These are phyloP conservation scores for Cladorrhinum samala DNA, from an alignment of 495 filamentous ascomycete species.

Conservation along the genomic window DNA sequence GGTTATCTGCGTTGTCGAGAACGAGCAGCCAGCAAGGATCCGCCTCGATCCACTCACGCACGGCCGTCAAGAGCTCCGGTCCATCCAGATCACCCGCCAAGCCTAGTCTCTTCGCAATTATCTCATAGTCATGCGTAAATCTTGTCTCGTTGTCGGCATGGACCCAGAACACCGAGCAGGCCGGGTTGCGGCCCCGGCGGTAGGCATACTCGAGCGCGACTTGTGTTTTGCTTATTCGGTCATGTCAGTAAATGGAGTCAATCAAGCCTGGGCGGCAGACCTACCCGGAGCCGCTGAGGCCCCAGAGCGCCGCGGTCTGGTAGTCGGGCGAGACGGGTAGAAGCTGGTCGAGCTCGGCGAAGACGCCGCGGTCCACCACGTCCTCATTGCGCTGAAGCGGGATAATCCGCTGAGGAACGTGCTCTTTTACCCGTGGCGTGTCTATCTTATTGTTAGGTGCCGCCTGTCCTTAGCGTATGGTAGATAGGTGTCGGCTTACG, in stretches of 20 bases:
- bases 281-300: constrained; percentile 18
- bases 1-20: constrained; percentile 34
- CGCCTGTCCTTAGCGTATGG: background rate
- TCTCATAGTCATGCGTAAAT: constrained; percentile 25
- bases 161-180: constrained; percentile 30
- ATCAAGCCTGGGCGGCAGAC: constrained; percentile 2
- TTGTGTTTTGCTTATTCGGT: constrained; percentile 20
- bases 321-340: constrained; percentile 9
- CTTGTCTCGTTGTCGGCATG: constrained; percentile 23
- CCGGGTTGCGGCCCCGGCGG: constrained; percentile 16
- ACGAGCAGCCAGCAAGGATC: constrained; percentile 30
- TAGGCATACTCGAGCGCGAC: constrained; percentile 26
- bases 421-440: background rate
- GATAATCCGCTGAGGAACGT: constrained; percentile 4
- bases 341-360: constrained; percentile 5
- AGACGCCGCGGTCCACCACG: constrained; percentile 8
- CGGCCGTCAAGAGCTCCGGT: constrained; percentile 3
- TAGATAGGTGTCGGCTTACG: background rate
- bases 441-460: background rate
- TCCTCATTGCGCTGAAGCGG: constrained; percentile 16
- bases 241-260: constrained; percentile 1
- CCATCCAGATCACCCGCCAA: constrained; percentile 10
- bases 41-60: constrained; percentile 12
- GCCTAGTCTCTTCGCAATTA: constrained; percentile 19
- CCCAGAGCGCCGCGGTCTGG: constrained; percentile 16